Conservation (phyloP, 1,284 basidiomycete genomes). For the Meira miltonrushii region DNA sequence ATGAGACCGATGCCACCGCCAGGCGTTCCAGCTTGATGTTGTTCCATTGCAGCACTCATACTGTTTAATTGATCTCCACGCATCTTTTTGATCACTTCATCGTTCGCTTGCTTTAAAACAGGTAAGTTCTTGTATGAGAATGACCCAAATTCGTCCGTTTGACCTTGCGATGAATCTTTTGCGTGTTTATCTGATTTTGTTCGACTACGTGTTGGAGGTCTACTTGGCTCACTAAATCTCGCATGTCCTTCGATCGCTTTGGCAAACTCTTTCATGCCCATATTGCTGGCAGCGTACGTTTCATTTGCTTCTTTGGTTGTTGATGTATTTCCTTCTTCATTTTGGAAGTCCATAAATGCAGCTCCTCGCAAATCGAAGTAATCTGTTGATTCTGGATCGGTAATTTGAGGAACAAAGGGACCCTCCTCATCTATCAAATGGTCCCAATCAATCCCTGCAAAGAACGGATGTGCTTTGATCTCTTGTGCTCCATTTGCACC, state of each 20-base stretch:
- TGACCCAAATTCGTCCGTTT: slow-evolving; percentile 81
- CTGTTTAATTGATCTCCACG: slow-evolving; percentile 41
- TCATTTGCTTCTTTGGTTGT: slow-evolving; percentile 40
- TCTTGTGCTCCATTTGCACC: slow-evolving; percentile 85
- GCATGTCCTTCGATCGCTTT: slow-evolving; percentile 29
- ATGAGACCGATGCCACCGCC: slow-evolving; percentile 20
- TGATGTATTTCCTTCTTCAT: slow-evolving; percentile 60
- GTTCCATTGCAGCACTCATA: slow-evolving; percentile 4
- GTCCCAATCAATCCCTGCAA: slow-evolving; percentile 86
- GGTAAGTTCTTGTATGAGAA: slow-evolving; percentile 98
- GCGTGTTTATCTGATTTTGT: slow-evolving; percentile 16
- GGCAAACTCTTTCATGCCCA: slow-evolving; percentile 18
- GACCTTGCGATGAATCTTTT: slow-evolving; percentile 16
- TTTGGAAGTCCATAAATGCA: slow-evolving; percentile 79
- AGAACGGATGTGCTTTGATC: slow-evolving; percentile 87
- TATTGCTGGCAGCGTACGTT: neutral
- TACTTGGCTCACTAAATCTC: neutral
- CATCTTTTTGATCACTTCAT: slow-evolving; percentile 93
- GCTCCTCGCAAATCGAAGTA: slow-evolving; percentile 97
- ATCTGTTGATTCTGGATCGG: slow-evolving; percentile 95
- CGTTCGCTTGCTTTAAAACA: slow-evolving; percentile 94
- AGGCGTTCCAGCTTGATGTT: neutral
- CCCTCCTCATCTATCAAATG: slow-evolving; percentile 80
- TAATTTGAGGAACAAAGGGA: slow-evolving; percentile 89
- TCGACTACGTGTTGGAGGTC: slow-evolving; percentile 24